Base-by-base conservation (phyloP, 805 yeast species). In the Yarrowia sp. region DNA sequence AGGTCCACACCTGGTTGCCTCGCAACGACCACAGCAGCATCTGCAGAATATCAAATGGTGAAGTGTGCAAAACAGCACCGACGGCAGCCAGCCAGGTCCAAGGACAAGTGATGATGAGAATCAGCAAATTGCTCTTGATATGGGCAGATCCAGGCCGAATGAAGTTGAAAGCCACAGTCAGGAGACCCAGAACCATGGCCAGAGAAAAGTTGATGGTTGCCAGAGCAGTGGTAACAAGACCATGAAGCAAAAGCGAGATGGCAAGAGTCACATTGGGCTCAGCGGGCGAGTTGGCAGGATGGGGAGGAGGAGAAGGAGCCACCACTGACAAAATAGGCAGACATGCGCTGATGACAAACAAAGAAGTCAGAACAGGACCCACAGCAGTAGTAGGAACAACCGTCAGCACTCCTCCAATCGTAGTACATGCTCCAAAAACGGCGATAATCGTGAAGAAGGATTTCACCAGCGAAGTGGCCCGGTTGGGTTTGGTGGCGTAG, bases 161-260 rank as follows among this genome's bases (percentile, higher is more conserved):
- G 69, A 87, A 83, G 0, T 89, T 86, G 73, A 93, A 77, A 10
- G 98, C 96, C n/a, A 85, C 77, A 1, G 89, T 84, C n/a, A 84
- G 72, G 0, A 90, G 62, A 0, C 96, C 93, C 65, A 92, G 78
- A 5, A 81, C 71, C 59, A 90, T 80, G 0, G 97, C 90, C 67
- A 95, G 79, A 1, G 98, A 81, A 73, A 92, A 95, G 76, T 95
- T 92, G 24, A 93, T 81, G 67, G 92, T 91, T 62, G 93, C 77
- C 44, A 92, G 77, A 0, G 96, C 84, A 9, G 90, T 84, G 44
- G 92, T 79, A 33, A 86, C 80, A 72, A 91, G 80, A 33, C 96
- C 86, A 62, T 88, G 76, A 59, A 84, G 83, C 36, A 89, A 78
- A 38, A 88, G 78, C 2, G 89, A 79, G 52, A 81, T 65, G 1